Percentiles rank a stretch among this genome's conserved stretches.
phyloP scores from a whole-genome alignment of 768 basidiomycete species.

The Mycena floridula region DNA sequence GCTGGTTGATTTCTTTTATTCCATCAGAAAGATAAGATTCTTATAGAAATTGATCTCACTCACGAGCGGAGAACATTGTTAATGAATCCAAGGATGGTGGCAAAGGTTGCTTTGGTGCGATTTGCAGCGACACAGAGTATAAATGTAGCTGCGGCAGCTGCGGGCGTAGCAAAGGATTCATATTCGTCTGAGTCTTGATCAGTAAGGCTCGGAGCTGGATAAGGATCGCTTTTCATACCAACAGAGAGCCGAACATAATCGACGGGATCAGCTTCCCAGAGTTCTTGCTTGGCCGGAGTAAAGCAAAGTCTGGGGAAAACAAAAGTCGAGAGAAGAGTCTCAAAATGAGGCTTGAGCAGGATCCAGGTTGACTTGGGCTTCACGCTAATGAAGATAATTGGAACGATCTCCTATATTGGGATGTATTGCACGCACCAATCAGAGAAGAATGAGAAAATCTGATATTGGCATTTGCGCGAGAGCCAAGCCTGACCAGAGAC shows the following conservation, averaged over 20 bases:
- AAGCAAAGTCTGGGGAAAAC: conserved; percentile 87
- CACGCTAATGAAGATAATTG: conserved; percentile 41
- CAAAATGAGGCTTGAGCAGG: conserved; percentile 79
- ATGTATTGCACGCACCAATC: conserved; percentile 58
- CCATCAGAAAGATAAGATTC: too few relatives aligned
- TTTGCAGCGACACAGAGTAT: conserved; percentile 72
- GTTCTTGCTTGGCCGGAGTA: conserved; percentile 53
- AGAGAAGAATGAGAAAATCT: conserved; percentile 79
- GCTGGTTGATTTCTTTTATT: too few relatives aligned
- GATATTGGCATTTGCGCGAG: conserved; percentile 77
- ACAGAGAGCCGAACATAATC: conserved; percentile 75
- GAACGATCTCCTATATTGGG: background rate
- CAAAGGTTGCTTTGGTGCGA: conserved; percentile 76
- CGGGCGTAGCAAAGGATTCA: conserved; percentile 71
- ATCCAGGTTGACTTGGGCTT: conserved; percentile 93
- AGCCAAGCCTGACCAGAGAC: conserved; percentile 75
- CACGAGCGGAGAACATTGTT: conserved; percentile 43
- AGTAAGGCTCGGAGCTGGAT: conserved; percentile 2
- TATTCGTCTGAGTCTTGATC: conserved; percentile 60
- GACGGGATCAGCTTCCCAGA: conserved; percentile 79
- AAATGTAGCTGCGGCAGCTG: conserved; percentile 76
- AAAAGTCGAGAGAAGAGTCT: conserved; percentile 71
- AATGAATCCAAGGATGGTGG: conserved; percentile 53
- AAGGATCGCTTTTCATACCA: conserved; percentile 43
- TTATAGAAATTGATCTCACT: too few relatives aligned